phyloP scores from a whole-genome alignment of 2,329 filamentous ascomycete species.

The Didymellaceae sp. region DNA sequence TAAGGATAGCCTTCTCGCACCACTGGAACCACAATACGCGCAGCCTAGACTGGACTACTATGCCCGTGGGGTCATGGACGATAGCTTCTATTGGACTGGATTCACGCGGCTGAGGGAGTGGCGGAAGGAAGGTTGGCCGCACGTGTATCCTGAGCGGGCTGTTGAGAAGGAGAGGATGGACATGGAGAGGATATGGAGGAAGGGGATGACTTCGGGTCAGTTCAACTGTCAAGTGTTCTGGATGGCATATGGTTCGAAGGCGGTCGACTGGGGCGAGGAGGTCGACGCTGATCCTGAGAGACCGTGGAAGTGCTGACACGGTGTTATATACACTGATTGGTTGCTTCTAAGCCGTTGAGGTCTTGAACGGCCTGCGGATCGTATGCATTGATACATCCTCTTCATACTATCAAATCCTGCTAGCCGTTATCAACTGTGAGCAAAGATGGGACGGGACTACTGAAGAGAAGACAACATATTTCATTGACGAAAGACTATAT shows the following conservation, averaged over 20 bases:
- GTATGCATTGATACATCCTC: too few relatives aligned
- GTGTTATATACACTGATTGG: too few relatives aligned
- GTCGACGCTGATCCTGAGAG: constrained; percentile 6
- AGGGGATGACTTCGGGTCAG: background rate
- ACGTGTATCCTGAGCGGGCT: constrained; percentile 11
- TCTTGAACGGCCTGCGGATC: too few relatives aligned
- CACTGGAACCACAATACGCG: constrained; percentile 26
- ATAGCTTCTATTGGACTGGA: background rate
- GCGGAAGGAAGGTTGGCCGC: constrained; percentile 28
- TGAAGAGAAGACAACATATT: too few relatives aligned
- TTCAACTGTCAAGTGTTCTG: too few relatives aligned
- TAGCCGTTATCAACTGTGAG: too few relatives aligned
- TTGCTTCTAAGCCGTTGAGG: too few relatives aligned
- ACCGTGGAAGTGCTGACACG: constrained; percentile 9
- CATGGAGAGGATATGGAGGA: background rate
- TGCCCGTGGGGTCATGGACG: background rate
- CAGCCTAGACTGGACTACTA: constrained; percentile 19
- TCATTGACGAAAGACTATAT: background rate
- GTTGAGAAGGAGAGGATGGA: constrained; percentile 7
- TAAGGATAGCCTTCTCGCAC: constrained; percentile 5
- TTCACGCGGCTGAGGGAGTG: constrained; percentile 20
- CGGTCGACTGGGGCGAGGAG: constrained; percentile 1
- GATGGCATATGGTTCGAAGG: background rate
- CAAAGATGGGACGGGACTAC: too few relatives aligned
- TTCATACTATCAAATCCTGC: too few relatives aligned